Evolutionary conservation across 2,329 filamentous ascomycete genomes (phyloP), one percentile per base, ranked within the genome.

Genomic region (Talaromyces sp.): DNA sequence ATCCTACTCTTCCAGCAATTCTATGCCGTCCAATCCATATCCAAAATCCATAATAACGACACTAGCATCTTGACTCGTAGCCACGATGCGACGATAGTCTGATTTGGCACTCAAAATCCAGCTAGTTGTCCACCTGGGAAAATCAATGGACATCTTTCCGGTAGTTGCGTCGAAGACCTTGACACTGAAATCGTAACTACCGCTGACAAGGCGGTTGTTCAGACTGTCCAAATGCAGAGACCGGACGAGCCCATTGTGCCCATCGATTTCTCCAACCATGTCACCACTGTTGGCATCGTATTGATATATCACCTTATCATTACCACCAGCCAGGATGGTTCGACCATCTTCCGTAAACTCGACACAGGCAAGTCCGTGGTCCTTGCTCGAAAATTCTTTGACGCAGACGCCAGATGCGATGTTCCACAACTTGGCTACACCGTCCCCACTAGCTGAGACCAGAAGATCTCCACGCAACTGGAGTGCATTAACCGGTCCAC

Each of bases 91-190:
- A 66, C 94, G 86, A 78, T 98, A 98, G 75, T 99, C 94, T 68
- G 91, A 93, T 84, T 97, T 97, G 61, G 95, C 95, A 69, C 92
- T 93, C 66, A 99, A 81, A 73, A 99, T 96, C 95, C 95, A 99
- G 78, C 92, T 96, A 11, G 90, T 90, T 66, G 97, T 96, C 93
- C 93, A 98, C 70, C 91, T 89, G n/a, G 93, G 91, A 72, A 97
- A 94, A 71, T 93, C 89, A 68, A 96, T 86, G 67, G 94, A 85
- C 70, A 92, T 85, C 56, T 88, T 82, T 38, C 93, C 94, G 2
- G 89, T 90, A 69, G 89, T 88, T 79, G 95, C 90, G 76, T 97
- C 91, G 78, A 93, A 97, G 1, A 98, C 92, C 75, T 96, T 96
- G 75, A 99, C 93, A 72, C 94, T 93, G 72, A 92, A 91, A 76